Base-by-base conservation (phyloP, 331 rosid genomes). In the Stylosanthes scabra region DNA sequence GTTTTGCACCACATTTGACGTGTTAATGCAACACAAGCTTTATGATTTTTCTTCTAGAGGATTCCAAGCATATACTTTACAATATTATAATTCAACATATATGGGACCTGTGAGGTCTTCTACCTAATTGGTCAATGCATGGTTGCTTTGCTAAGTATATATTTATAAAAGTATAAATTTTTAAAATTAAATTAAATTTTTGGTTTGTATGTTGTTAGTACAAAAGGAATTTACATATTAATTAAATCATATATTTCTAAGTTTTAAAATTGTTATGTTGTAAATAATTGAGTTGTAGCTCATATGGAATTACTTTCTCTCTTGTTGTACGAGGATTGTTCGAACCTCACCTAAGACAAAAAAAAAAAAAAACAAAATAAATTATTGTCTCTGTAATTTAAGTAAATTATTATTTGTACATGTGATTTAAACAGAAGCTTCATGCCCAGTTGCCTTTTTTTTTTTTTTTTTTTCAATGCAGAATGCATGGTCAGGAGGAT, bases 401-500 rank as follows among this genome's bases (percentile, higher is more conserved):
- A 27, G 4, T 50, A 58, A 10, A 58, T 28, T 29, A 27, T 1
- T 27, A 15, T 28, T 2, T 28, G 14, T 25, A 15, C 28, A 65
- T 11, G 3, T 34, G 39, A 50, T 13, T 50, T 5, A n/a, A 2
- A 47, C 54, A 11, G 1, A 52, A 14, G n/a, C 58, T 7, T 14
- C 4, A 52, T 52, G 58, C 58, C 15, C 63, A 75, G 47, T 70
- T 25, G 54, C 49, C 5, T 34, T 2, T 34, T 6, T 3, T 34
- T 34, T 34, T 6, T 34, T 34, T 34, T 6, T 34, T 34, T 34
- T 49, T 57, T 76, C 4, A 61, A 1, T 60, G 65, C 87, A 83
- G 87, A 80, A 83, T 83, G 87, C 87, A 20, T 83, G 87, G 84
- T 83, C 84, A 4, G 87, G 84, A 28, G 84, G 82, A 67, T 80